These are phyloP conservation scores for Prunella vulgaris DNA, from an alignment of 257 asterid genomes.

Conservation along the genomic window DNA sequence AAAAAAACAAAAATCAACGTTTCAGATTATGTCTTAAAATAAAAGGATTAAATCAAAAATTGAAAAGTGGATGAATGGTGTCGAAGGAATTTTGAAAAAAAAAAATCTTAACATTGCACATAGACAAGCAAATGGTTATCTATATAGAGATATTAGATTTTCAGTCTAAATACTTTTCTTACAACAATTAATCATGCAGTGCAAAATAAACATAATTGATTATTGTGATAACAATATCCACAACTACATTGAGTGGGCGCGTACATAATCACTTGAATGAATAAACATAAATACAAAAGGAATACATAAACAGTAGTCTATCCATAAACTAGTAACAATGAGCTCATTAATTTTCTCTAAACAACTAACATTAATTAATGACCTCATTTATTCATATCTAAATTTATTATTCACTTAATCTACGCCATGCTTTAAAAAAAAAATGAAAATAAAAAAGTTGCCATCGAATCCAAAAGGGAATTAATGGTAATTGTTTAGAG, in stretches of 20 bases:
- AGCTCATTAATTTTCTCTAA: not conserved
- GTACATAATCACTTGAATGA: not conserved
- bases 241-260: not conserved
- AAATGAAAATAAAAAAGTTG: not conserved
- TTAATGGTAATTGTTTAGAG: conserved; percentile 8
- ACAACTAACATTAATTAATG: not conserved
- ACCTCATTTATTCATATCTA: conserved; percentile 12
- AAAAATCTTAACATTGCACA: too few species aligned
- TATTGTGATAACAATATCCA: not conserved
- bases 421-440: not conserved
- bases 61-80: too few species aligned
- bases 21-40: too few species aligned
- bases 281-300: not conserved
- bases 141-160: too few species aligned
- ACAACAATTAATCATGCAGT: not conserved
- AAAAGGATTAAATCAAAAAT: too few species aligned
- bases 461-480: not conserved
- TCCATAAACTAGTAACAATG: conserved; percentile 5
- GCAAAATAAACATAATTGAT: not conserved
- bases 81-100: too few species aligned
- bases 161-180: too few species aligned
- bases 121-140: too few species aligned
- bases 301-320: not conserved
- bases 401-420: conserved; percentile 9
- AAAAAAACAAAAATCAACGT: too few species aligned